Percentiles rank a stretch among this genome's conserved stretches.
These are phyloP conservation scores for Salinomyces thailandicus DNA, from an alignment of 2,329 filamentous ascomycete species.

Conservation along the genomic window DNA sequence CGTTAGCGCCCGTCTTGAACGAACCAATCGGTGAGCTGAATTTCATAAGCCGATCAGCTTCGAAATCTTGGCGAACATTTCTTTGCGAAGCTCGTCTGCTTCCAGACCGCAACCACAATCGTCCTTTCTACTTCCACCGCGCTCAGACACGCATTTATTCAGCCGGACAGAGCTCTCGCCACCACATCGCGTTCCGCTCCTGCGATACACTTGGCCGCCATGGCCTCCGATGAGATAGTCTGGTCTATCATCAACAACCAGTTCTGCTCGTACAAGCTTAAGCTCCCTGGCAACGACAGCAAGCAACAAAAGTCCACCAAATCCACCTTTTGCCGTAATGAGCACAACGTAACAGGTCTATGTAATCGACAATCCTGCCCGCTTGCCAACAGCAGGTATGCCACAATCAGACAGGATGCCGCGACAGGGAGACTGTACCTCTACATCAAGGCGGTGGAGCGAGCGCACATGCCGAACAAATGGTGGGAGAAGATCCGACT, in stretches of 20 bases:
- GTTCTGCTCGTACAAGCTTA: conserved; percentile 91
- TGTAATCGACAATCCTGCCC: conserved; percentile 84
- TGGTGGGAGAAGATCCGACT: conserved; percentile 92
- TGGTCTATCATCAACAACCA: conserved; percentile 96
- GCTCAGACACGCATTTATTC: not conserved
- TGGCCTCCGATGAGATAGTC: conserved; percentile 92
- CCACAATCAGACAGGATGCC: conserved; percentile 76
- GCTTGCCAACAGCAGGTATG: conserved; percentile 83
- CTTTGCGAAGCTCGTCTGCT: not conserved
- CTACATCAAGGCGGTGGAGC: conserved; percentile 93
- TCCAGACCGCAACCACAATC: too few relatives aligned
- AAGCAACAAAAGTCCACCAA: conserved; percentile 57
- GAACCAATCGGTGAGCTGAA: not conserved
- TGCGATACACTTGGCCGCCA: too few relatives aligned
- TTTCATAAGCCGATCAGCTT: too few relatives aligned
- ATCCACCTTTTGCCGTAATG: conserved; percentile 92
- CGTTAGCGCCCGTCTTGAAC: not conserved
- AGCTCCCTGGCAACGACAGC: conserved; percentile 36
- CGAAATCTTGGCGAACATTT: conserved; percentile 3
- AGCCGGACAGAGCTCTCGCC: not conserved
- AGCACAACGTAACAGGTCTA: conserved; percentile 45
- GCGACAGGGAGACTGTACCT: conserved; percentile 76
- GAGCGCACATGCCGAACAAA: conserved; percentile 76
- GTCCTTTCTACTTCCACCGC: too few relatives aligned
- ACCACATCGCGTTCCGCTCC: too few relatives aligned